Percentiles rank a stretch among this genome's conserved stretches.
phyloP scores from a whole-genome alignment of 2,329 filamentous ascomycete species.

The Tothia fuscella region DNA sequence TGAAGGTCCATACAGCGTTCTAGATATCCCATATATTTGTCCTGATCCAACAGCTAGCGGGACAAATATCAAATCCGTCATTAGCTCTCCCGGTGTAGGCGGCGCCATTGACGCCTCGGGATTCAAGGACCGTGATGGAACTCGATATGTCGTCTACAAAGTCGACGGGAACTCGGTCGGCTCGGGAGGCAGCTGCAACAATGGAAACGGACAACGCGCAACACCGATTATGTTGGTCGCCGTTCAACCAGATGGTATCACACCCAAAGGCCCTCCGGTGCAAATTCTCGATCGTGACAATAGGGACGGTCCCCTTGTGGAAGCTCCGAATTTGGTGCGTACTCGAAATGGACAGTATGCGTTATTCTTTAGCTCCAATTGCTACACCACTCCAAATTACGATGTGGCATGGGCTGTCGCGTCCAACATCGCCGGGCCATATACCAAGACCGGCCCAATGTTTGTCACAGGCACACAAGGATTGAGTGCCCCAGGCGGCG shows the following conservation, averaged over 20 bases:
- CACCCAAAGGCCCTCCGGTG: constrained; percentile 38
- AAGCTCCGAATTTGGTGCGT: constrained; percentile 46
- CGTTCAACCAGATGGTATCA: constrained; percentile 40
- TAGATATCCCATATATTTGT: constrained; percentile 40
- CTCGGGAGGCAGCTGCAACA: constrained; percentile 35
- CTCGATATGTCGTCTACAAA: constrained; percentile 52
- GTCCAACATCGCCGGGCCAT: constrained; percentile 15
- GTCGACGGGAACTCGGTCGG: constrained; percentile 50
- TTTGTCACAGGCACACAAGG: constrained; percentile 11
- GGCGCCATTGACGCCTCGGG: constrained; percentile 53
- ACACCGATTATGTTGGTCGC: constrained; percentile 49
- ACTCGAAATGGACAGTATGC: constrained; percentile 40
- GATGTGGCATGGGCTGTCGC: constrained; percentile 49
- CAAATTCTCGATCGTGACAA: constrained; percentile 34
- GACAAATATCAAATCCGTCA: constrained; percentile 5
- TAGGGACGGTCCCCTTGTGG: constrained; percentile 44
- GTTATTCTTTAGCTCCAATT: constrained; percentile 51
- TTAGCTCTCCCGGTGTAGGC: constrained; percentile 23
- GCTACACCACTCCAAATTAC: constrained; percentile 43
- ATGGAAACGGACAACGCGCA: constrained; percentile 28
- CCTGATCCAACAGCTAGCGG: constrained; percentile 22
- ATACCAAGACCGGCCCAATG: constrained; percentile 11
- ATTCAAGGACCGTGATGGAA: constrained; percentile 43
- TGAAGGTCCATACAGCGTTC: constrained; percentile 42
- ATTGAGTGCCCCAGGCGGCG: constrained; percentile 13